These are phyloP conservation scores for Oryza glaberrima DNA, from an alignment of 176 grass and related monocot genomes.

Conservation along the genomic window DNA sequence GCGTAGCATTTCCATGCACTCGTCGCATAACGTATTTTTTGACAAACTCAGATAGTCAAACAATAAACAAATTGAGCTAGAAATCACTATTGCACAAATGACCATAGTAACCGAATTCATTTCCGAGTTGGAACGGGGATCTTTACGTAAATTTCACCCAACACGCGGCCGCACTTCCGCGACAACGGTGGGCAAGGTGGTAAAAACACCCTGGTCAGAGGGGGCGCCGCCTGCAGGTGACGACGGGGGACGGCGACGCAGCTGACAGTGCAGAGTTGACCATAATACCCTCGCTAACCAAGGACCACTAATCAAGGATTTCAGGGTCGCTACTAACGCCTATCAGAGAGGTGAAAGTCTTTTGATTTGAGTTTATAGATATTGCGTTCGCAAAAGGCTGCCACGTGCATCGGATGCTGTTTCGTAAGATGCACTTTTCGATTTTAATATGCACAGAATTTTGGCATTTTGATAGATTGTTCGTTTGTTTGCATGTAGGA, in stretches of 20 bases:
- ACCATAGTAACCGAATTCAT: too few species aligned
- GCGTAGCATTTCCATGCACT: too few species aligned
- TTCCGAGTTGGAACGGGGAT: too few species aligned
- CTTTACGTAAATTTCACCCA: too few species aligned
- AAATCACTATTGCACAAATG: too few species aligned
- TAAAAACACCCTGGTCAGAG: not conserved
- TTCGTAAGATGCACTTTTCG: not conserved
- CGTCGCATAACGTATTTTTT: too few species aligned
- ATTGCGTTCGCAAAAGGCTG: not conserved
- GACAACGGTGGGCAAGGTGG: not conserved
- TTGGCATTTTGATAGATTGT: conserved; percentile 8
- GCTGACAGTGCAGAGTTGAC: not conserved
- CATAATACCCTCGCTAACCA: not conserved
- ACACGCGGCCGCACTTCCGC: too few species aligned
- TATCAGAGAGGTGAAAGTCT: not conserved
- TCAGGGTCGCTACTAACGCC: not conserved
- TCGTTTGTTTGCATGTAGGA: not conserved
- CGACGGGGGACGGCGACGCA: conserved; percentile 28
- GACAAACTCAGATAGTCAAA: too few species aligned
- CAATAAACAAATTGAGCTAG: too few species aligned
- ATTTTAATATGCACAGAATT: not conserved
- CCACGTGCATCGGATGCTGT: conserved; percentile 35
- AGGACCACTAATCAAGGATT: conserved; percentile 18
- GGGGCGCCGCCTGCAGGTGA: not conserved
- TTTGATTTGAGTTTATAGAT: not conserved